These are phyloP conservation scores for Bolboschoenoplectus hybrid DNA, from an alignment of 202 grass and related monocot genomes.

Conservation along the genomic window DNA sequence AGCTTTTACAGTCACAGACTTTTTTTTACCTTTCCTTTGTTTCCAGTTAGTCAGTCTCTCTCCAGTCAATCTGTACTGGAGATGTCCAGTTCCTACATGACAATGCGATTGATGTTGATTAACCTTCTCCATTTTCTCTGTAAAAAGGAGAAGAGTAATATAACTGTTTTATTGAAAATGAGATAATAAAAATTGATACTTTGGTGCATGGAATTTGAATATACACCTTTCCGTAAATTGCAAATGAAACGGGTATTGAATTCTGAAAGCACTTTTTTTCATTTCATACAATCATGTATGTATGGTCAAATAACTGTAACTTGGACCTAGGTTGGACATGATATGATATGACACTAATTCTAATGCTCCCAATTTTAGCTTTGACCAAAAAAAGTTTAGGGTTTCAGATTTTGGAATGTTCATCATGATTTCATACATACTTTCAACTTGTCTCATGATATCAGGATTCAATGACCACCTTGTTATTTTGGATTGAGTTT, in stretches of 20 bases:
- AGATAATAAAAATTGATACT: neutral
- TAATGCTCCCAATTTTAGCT: constrained; percentile 21
- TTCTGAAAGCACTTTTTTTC: neutral
- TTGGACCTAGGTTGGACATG: neutral
- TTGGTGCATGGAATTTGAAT: neutral
- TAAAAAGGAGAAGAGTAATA: neutral
- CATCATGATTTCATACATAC: neutral
- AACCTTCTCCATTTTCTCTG: neutral
- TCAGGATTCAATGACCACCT: neutral
- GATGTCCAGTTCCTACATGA: neutral
- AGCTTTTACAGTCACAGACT: constrained; percentile 30
- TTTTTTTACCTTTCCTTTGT: constrained; percentile 3
- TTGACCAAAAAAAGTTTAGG: neutral
- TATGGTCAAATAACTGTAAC: constrained; percentile 15
- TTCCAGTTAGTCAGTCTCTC: neutral
- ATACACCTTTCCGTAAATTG: neutral
- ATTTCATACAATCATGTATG: neutral
- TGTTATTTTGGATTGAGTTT: neutral
- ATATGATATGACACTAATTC: neutral
- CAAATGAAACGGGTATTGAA: neutral
- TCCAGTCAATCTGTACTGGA: neutral
- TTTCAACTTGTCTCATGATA: neutral
- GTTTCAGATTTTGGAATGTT: neutral
- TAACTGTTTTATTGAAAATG: neutral
- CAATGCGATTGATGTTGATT: neutral